Conservation (phyloP, 495 filamentous ascomycete genomes). For the Neurospora tetrasperma region DNA sequence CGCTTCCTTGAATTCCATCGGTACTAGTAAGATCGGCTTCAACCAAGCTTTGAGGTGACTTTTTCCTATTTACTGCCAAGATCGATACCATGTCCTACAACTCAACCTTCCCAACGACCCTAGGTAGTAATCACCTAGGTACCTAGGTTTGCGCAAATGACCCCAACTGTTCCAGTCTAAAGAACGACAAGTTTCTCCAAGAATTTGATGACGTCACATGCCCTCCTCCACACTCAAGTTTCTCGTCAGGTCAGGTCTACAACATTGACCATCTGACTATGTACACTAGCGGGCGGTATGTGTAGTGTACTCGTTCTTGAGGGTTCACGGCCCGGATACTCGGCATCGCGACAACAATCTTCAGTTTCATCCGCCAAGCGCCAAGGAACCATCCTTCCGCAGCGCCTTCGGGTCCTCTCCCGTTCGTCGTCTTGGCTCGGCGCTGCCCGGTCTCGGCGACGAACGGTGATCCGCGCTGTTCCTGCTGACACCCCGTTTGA, state of each 20-base stretch:
- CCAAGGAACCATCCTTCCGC: background rate
- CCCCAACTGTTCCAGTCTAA: background rate
- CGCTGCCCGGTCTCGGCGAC: background rate
- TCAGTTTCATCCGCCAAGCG: background rate
- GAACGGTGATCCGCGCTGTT: too few species aligned
- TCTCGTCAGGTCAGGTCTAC: too few species aligned
- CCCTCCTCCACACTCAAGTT: background rate
- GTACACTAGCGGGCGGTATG: too few species aligned
- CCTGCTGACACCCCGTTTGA: too few species aligned
- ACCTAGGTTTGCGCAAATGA: background rate
- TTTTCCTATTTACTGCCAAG: background rate
- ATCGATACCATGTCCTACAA: background rate
- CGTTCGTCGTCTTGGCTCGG: background rate
- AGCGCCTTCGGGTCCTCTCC: background rate
- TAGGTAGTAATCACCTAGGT: background rate
- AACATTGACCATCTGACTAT: too few species aligned
- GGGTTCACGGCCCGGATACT: background rate
- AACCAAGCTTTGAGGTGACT: background rate
- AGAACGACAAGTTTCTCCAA: background rate
- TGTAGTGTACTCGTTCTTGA: background rate
- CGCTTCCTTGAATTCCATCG: background rate
- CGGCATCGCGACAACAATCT: background rate
- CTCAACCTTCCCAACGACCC: background rate
- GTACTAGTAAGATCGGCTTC: background rate
- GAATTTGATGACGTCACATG: background rate